A percentile compares a stretch with the other conserved stretches of the same genome.
phyloP scores from a whole-genome alignment of 208 protist genomes.

The Acanthamoeba divionensis region DNA sequence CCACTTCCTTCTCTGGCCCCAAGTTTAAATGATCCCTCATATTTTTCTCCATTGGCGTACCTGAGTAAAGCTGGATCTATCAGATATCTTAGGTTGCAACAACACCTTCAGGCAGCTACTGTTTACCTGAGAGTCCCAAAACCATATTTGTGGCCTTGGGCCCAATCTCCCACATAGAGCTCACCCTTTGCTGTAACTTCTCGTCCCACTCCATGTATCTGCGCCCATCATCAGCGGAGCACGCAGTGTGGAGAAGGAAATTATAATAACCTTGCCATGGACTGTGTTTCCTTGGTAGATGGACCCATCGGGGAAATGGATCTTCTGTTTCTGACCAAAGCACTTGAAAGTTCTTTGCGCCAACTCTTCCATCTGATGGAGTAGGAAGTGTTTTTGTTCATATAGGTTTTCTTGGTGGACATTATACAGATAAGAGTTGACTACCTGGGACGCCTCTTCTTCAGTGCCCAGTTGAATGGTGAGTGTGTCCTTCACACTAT shows the following conservation, averaged over 20 bases:
- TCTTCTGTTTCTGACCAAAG: not conserved
- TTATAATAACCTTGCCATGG: not conserved
- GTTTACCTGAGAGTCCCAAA: not conserved
- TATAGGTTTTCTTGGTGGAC: no score
- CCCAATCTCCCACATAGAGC: not conserved
- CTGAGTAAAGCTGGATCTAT: not conserved
- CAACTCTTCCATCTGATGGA: no score
- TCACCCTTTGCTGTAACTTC: not conserved
- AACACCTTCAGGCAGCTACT: not conserved
- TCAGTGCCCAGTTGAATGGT: no score
- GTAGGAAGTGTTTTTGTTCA: no score
- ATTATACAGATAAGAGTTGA: no score
- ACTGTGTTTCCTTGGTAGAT: not conserved
- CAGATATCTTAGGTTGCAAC: not conserved
- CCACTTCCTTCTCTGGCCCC: not conserved
- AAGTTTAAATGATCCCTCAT: not conserved
- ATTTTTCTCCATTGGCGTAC: constrained; percentile 5
- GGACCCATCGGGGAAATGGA: not conserved
- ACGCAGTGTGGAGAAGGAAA: not conserved
- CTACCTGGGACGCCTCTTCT: no score
- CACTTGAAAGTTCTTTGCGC: no score
- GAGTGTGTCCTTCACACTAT: no score
- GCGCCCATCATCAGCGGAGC: no score
- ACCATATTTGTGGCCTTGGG: not conserved
- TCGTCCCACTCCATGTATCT: not conserved